These are phyloP conservation scores for Excoecaria agallocha DNA, from an alignment of 345 rosid species.

Conservation along the genomic window DNA sequence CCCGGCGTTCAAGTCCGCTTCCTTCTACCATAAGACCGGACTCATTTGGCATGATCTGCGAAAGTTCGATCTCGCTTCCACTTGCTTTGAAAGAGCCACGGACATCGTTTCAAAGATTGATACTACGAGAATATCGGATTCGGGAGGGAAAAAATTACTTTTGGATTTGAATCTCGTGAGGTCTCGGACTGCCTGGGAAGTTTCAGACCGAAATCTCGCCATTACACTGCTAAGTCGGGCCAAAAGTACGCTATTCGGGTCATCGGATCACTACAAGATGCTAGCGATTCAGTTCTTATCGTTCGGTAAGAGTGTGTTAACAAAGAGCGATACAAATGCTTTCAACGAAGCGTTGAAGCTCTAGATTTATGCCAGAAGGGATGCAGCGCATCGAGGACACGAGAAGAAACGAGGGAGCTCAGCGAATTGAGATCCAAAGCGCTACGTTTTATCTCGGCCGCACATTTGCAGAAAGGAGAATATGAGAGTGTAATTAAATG, in stretches of 20 bases:
- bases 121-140: constrained; percentile 42
- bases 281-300: constrained; percentile 66
- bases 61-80: constrained; percentile 69
- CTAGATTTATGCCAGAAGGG: constrained; percentile 84
- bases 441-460: constrained; percentile 86
- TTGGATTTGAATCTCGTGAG: constrained; percentile 80
- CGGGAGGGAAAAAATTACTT: constrained; percentile 61
- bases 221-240: constrained; percentile 67
- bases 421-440: constrained; percentile 53
- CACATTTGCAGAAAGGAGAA: constrained; percentile 82
- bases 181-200: constrained; percentile 85
- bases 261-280: constrained; percentile 57
- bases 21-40: constrained; percentile 80
- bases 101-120: constrained; percentile 67
- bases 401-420: constrained; percentile 58
- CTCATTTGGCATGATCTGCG: constrained; percentile 58
- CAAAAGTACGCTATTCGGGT: constrained; percentile 62
- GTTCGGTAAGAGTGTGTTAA: constrained; percentile 57
- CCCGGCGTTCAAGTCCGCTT: constrained; percentile 62
- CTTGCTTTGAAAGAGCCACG: constrained; percentile 83
- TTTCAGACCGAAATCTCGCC: constrained; percentile 67
- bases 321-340: constrained; percentile 35
- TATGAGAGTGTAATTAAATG: constrained; percentile 85
- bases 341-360: constrained; percentile 67
- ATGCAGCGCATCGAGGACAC: constrained; percentile 44